These are phyloP conservation scores for Jatropha multifida DNA, from an alignment of 441 rosid genomes.

Conservation along the genomic window DNA sequence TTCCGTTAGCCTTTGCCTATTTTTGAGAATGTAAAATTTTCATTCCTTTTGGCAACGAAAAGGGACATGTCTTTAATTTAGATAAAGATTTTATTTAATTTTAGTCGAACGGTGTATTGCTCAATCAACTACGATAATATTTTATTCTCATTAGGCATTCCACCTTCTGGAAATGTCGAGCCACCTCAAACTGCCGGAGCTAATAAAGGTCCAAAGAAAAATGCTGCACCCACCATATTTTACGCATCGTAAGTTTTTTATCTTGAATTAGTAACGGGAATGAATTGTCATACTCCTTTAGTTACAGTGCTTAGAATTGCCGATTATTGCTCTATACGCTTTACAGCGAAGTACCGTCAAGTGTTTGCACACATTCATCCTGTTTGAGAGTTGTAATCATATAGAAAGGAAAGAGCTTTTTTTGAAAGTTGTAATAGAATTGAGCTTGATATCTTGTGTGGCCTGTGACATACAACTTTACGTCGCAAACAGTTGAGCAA, in stretches of 20 bases:
- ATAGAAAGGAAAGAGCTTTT: no score
- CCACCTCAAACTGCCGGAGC: constrained; percentile 38
- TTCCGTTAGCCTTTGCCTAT: neutral
- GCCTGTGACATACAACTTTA: no score
- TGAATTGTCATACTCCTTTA: neutral
- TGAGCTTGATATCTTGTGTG: no score
- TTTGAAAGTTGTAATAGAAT: no score
- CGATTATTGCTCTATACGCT: neutral
- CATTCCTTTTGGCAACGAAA: neutral
- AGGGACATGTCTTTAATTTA: neutral
- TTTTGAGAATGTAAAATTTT: neutral
- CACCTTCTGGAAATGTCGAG: constrained; percentile 36
- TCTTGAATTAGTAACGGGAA: neutral
- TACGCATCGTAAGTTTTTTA: constrained; percentile 72
- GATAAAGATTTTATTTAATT: neutral
- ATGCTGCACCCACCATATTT: constrained; percentile 56
- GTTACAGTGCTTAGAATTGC: neutral
- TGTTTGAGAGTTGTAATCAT: no score
- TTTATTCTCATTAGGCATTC: constrained; percentile 34
- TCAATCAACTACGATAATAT: neutral
- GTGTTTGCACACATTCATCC: neutral
- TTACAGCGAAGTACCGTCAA: neutral
- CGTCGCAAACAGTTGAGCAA: no score
- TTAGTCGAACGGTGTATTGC: neutral
- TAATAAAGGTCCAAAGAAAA: constrained; percentile 54